A percentile compares a stretch with the other conserved stretches of the same genome.
Evolutionary conservation across 495 filamentous ascomycete species (phyloP).

Genomic region (Xylaria scruposa): DNA sequence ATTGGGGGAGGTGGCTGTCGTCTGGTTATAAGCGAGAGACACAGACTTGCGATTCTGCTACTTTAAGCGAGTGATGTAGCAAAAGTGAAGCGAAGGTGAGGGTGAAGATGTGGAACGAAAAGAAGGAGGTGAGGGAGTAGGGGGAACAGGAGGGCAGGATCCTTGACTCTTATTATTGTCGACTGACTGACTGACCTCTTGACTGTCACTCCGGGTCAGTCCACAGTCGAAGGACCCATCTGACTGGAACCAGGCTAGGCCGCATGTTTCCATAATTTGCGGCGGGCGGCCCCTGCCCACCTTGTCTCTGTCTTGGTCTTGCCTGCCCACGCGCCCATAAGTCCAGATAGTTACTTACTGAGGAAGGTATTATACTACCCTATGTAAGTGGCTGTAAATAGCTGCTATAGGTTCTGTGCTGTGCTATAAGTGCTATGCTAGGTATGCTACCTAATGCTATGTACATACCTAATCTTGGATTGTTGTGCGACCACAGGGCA

Average conservation of each 20-base stretch:
- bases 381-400: background rate
- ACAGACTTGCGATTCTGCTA: conserved; percentile 25
- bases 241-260: conserved; percentile 8
- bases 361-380: background rate
- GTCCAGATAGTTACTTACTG: background rate
- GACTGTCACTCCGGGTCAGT: no score
- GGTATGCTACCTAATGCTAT: no score
- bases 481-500: background rate
- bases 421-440: background rate
- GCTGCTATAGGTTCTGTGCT: background rate
- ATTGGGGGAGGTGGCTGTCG: background rate
- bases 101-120: background rate
- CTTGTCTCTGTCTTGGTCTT: background rate
- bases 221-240: conserved; percentile 2
- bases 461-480: background rate
- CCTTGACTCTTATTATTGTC: conserved; percentile 20
- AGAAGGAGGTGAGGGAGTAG: conserved; percentile 11
- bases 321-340: background rate
- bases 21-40: conserved; percentile 22
- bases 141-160: background rate
- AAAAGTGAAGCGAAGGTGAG: conserved; percentile 6
- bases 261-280: conserved; percentile 11
- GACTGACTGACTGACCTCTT: background rate
- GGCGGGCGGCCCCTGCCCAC: conserved; percentile 1
- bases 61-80: conserved; percentile 29